A percentile compares a stretch with the other conserved stretches of the same genome.
Conservation (phyloP, 78 protist genomes). For the Creolimax fragrantissima region DNA sequence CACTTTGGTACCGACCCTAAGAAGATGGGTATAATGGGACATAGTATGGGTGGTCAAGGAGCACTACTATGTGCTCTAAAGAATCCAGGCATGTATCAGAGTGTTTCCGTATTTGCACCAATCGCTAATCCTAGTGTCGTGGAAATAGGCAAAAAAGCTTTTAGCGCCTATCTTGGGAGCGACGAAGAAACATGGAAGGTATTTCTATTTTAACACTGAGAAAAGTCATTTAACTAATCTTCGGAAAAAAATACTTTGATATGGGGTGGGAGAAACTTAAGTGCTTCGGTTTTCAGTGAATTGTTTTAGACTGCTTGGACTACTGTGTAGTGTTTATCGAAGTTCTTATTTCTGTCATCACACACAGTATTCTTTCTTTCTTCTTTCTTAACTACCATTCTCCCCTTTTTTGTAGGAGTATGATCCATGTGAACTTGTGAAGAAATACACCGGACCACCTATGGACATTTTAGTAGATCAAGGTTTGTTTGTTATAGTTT, state of each 20-base stretch:
- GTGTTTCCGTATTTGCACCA: conserved; percentile 84
- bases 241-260: not conserved
- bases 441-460: conserved; percentile 22
- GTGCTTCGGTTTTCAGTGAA: not conserved
- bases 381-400: not conserved
- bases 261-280: not conserved
- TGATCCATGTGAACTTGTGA: conserved; percentile 37
- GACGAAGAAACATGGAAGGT: conserved; percentile 36
- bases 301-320: not conserved
- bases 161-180: conserved; percentile 67
- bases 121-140: conserved; percentile 66
- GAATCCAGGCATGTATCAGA: conserved; percentile 47
- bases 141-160: conserved; percentile 62
- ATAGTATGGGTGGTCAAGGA: conserved; percentile 92
- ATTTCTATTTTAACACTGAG: not conserved
- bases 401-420: conserved; percentile 30
- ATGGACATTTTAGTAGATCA: conserved; percentile 57
- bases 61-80: conserved; percentile 58
- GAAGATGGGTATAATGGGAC: conserved; percentile 50
- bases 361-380: not conserved
- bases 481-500: no score
- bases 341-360: not conserved
- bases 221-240: not conserved
- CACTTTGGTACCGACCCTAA: conserved; percentile 2
- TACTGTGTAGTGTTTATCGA: not conserved